Conservation (phyloP, 169 alveolate species). For the Plasmodium fragile region DNA sequence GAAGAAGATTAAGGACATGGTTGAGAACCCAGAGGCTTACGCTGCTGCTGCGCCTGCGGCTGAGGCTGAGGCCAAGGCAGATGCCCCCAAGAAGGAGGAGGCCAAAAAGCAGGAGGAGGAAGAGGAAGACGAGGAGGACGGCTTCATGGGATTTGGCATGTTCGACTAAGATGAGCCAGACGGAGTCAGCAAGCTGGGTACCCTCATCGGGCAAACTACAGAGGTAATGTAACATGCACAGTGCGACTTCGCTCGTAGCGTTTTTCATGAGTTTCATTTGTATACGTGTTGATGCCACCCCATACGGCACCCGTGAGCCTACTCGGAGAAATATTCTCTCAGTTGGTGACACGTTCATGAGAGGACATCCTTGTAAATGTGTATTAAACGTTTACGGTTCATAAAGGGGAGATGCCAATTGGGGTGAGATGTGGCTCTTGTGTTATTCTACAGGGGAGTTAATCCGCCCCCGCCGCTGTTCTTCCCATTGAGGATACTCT, state of each 20-base stretch:
- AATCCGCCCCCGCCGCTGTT: background rate
- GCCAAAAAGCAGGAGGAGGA: constrained; percentile 89
- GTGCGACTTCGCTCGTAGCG: background rate
- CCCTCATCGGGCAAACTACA: background rate
- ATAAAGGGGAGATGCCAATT: background rate
- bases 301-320: background rate
- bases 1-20: constrained; percentile 91
- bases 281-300: background rate
- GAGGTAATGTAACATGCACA: background rate
- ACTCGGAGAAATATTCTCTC: background rate
- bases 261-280: background rate
- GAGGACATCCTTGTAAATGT: background rate
- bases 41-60: constrained; percentile 91
- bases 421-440: background rate
- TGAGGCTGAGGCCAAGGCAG: constrained; percentile 81
- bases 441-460: background rate
- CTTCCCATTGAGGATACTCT: background rate
- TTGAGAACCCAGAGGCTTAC: constrained; percentile 94
- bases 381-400: background rate
- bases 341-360: background rate
- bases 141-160: constrained; percentile 95
- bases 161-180: too few relatives aligned
- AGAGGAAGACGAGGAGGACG: constrained; percentile 97
- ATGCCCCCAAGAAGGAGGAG: constrained; percentile 78
- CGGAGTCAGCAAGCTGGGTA: background rate